Percentiles rank a stretch among this genome's conserved stretches.
Conservation (phyloP, 352 stramenopile species). For the Globisporangium carolinianum region DNA sequence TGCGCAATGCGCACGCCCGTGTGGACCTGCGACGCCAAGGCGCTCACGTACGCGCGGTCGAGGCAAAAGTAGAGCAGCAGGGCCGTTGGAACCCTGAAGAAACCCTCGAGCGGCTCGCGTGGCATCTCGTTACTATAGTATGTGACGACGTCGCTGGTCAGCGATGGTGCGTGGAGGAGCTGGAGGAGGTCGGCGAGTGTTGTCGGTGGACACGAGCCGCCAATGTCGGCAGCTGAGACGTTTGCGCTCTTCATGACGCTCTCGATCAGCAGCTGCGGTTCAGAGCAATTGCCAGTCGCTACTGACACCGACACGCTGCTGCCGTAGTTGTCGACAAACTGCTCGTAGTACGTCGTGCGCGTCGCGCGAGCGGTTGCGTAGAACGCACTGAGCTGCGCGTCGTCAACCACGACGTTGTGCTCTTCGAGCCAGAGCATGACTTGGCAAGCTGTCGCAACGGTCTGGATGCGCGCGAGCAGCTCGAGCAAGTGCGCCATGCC, state of each 20-base stretch:
- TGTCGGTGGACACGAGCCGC: conserved; percentile 34
- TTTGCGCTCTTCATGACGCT: conserved; percentile 70
- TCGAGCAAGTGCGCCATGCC: conserved; percentile 66
- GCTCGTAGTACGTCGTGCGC: conserved; percentile 46
- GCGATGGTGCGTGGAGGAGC: conserved; percentile 29
- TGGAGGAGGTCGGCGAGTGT: conserved; percentile 50
- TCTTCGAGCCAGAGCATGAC: conserved; percentile 67
- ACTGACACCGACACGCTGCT: conserved; percentile 40
- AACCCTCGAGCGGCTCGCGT: conserved; percentile 60
- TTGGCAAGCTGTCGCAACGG: conserved; percentile 40
- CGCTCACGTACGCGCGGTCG: conserved; percentile 60
- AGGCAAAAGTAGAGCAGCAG: conserved; percentile 78
- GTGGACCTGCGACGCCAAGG: conserved; percentile 35
- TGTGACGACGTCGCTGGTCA: conserved; percentile 52
- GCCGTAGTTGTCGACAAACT: conserved; percentile 67
- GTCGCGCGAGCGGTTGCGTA: conserved; percentile 52
- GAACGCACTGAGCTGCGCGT: conserved; percentile 48
- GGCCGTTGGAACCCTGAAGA: conserved; percentile 67
- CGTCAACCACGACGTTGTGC: conserved; percentile 37
- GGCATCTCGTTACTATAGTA: conserved; percentile 63
- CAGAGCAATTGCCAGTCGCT: conserved; percentile 24
- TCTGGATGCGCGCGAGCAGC: conserved; percentile 59
- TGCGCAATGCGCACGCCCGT: conserved; percentile 46
- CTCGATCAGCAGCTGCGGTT: conserved; percentile 63
- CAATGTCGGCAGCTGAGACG: conserved; percentile 20